Evolutionary conservation across 106 monocot species (phyloP), one percentile per base, ranked within the genome.

Genomic region (Ottelia alismoides): DNA sequence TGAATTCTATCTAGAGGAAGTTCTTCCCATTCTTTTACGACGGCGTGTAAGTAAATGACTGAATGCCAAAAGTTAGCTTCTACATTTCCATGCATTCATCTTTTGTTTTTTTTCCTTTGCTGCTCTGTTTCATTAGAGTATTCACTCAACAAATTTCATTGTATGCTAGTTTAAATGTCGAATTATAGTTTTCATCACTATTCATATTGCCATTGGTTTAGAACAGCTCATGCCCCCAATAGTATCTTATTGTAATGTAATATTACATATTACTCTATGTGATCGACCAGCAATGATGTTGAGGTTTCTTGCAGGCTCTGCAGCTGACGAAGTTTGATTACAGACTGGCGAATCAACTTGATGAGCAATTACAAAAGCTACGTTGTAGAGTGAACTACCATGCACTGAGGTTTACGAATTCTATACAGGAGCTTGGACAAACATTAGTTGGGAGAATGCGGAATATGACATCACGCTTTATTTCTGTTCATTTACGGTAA

Each of bases 241-340:
- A n/a, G n/a, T n/a, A n/a, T n/a, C n/a, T n/a, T n/a, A n/a, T n/a
- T n/a, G n/a, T n/a, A n/a, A n/a, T n/a, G n/a, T n/a, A n/a, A n/a
- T n/a, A n/a, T n/a, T n/a, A n/a, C n/a, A n/a, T n/a, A n/a, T n/a
- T n/a, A n/a, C n/a, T n/a, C n/a, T n/a, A n/a, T n/a, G n/a, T n/a
- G n/a, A n/a, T n/a, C n/a, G n/a, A n/a, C n/a, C n/a, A n/a, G n/a
- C n/a, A n/a, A n/a, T n/a, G n/a, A n/a, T n/a, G n/a, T n/a, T n/a
- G n/a, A n/a, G n/a, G 5, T 14, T 24, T 17, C 24, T 53, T 78
- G 57, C 81, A 86, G 86, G 86, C 53, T 62, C 62, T 86, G 56
- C 86, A 86, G 61, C 60, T 86, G 74, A 86, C 81, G 2, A 86
- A 86, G 44, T 86, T 86, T 55, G 86, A 86, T 67, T 86, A 81